phyloP scores from a whole-genome alignment of 495 filamentous ascomycete species.

The Penicillium coffeae region DNA sequence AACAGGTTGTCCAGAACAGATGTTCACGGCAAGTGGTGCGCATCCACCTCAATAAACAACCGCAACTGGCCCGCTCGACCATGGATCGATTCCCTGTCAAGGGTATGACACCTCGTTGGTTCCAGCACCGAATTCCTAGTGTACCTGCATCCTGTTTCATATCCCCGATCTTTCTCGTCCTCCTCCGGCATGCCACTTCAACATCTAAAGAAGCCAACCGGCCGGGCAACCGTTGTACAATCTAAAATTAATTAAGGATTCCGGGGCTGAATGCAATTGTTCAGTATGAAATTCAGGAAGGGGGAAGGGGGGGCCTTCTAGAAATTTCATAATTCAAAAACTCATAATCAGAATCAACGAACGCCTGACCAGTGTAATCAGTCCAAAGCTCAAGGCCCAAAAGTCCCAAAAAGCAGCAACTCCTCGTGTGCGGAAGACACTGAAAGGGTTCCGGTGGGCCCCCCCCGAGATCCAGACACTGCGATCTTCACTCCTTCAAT shows the following conservation, averaged over 20 bases:
- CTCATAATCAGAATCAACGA: not conserved
- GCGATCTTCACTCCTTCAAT: constrained; percentile 9
- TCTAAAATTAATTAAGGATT: not conserved
- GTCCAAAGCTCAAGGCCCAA: not conserved
- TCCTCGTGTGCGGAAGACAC: constrained; percentile 7
- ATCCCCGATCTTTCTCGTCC: not conserved
- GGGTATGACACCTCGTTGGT: not conserved
- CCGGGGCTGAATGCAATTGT: not conserved
- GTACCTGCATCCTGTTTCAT: not conserved
- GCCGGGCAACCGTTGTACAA: not conserved
- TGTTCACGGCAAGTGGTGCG: not conserved
- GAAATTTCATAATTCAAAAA: not conserved
- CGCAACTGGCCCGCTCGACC: constrained; percentile 9
- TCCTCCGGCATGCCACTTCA: too few species aligned
- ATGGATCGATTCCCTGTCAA: constrained; percentile 8
- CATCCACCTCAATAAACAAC: constrained; percentile 18
- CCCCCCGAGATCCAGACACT: constrained; percentile 6
- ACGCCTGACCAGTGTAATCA: not conserved
- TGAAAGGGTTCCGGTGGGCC: not conserved
- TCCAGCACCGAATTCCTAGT: not conserved
- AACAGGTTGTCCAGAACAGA: not conserved
- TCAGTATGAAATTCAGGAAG: not conserved
- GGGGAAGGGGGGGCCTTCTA: not conserved
- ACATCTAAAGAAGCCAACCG: too few species aligned
- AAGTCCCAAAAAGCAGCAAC: too few species aligned